Evolutionary conservation across 192 early-diverging fungal genomes (phyloP).

Genomic region (Backusella morwellensis): DNA sequence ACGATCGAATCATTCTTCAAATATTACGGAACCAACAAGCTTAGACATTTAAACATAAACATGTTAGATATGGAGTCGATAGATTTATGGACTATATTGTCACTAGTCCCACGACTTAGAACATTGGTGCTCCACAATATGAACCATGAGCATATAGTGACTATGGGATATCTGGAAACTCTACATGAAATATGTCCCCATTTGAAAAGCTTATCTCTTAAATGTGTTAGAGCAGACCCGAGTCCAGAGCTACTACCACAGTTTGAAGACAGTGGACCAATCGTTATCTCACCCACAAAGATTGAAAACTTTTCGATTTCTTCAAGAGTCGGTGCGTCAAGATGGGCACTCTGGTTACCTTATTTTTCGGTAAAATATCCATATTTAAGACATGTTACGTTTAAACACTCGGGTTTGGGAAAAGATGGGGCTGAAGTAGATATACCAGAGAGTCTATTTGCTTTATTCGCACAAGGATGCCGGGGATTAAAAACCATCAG

Average conservation of each 20-base stretch:
- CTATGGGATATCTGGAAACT: conserved; percentile 5
- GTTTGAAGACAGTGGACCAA: not conserved
- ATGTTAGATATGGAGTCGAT: not conserved
- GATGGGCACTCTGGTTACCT: conserved; percentile 13
- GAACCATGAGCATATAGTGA: conserved; percentile 12
- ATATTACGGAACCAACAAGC: not conserved
- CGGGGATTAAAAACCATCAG: not conserved
- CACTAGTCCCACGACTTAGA: not conserved
- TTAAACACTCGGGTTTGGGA: conserved; percentile 7
- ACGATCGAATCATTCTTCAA: not conserved
- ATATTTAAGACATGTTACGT: not conserved
- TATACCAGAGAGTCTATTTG: not conserved
- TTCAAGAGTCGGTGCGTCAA: conserved; percentile 1
- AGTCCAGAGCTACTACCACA: not conserved
- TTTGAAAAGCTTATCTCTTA: not conserved
- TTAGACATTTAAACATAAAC: not conserved
- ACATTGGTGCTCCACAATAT: not conserved
- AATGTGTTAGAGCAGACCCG: conserved; percentile 5
- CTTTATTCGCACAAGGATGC: not conserved
- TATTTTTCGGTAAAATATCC: conserved; percentile 12
- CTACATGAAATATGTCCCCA: not conserved
- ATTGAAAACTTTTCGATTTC: not conserved
- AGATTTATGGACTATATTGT: conserved; percentile 4
- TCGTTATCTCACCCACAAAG: not conserved
- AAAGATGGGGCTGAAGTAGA: not conserved